Evolutionary conservation across 192 early-diverging fungal genomes (phyloP), one percentile per base, ranked within the genome.

Genomic region (Coemansia sp.): DNA sequence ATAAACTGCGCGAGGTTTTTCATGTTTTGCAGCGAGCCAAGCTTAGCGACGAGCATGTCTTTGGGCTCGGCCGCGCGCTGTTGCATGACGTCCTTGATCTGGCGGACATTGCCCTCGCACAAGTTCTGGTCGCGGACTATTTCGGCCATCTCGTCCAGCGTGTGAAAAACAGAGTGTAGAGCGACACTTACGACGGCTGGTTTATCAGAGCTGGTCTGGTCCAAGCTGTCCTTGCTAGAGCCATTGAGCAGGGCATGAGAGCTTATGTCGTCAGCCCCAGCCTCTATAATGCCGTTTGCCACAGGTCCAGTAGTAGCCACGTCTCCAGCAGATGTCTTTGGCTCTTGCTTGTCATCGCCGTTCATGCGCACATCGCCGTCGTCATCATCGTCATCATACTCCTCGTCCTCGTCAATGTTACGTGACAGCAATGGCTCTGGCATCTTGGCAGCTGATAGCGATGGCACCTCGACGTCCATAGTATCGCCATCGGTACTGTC

Each of bases 1-100:
- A 96, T 92, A 9, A 87, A 87, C 65, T 89, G 84, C 22, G 91
- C 86, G 18, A 96, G 76, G 69, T 93, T 92, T 72, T 93, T 84
- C 66, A 86, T 73, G 61, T 80, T 76, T 35, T 80, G 66, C 32
- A 72, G 47, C 30, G 75, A 65, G 40, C 84, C 71, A 58, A 75
- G 71, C 68, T 81, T 67, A 68, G 65, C 64, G 38, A 66, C 80
- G 50, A 70, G 75, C 69, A 78, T 84, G 61, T 80, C 78, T 50
- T 79, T 80, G 41, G 68, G 81, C 63, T 78, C 75, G 20, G 70
- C 64, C 24, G 68, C 71, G 2, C 70, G 71, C 64, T 77, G 73
- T 44, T 49, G 41, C 10, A 37, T 64, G 38, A 69, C 63, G 12
- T 71, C 66, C 32, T 58, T 58, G 55, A 76, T 72, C 61, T 73